Evolutionary conservation across 805 yeast species (phyloP).

Genomic region (Candida tibetensis): DNA sequence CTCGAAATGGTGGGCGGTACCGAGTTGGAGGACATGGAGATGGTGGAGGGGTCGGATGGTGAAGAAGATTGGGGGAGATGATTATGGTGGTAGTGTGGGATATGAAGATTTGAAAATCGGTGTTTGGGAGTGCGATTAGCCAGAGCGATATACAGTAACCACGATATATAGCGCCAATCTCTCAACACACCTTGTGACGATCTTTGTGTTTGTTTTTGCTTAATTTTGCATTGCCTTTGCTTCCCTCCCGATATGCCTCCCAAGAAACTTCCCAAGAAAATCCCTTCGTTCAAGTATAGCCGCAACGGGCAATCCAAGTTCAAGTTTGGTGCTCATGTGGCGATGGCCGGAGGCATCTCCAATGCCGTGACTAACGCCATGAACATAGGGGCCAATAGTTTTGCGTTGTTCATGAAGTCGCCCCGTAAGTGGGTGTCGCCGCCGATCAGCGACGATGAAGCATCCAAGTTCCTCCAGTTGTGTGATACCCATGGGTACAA

Average conservation of each 20-base stretch:
- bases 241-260: constrained; percentile 1
- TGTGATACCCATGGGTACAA: constrained; percentile 67
- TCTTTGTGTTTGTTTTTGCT: no score
- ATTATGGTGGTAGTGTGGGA: constrained; percentile 1
- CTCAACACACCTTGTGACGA: no score
- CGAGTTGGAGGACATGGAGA: constrained; percentile 5
- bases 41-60: no score
- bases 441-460: constrained; percentile 64
- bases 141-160: no score
- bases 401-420: constrained; percentile 86
- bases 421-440: constrained; percentile 93
- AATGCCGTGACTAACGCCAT: constrained; percentile 62
- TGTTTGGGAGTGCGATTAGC: no score
- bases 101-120: no score
- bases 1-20: not conserved
- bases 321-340: constrained; percentile 89
- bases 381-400: constrained; percentile 66
- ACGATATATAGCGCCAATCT: no score
- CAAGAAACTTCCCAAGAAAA: constrained; percentile 8
- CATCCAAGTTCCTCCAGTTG: constrained; percentile 56
- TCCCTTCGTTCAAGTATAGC: constrained; percentile 23
- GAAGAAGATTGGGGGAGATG: not conserved
- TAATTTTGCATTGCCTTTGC: no score
- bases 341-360: constrained; percentile 77
- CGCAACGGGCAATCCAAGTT: constrained; percentile 43